Percentiles rank a stretch among this genome's conserved stretches.
phyloP scores from a whole-genome alignment of 495 filamentous ascomycete species.

The Xeromyces bisporus region DNA sequence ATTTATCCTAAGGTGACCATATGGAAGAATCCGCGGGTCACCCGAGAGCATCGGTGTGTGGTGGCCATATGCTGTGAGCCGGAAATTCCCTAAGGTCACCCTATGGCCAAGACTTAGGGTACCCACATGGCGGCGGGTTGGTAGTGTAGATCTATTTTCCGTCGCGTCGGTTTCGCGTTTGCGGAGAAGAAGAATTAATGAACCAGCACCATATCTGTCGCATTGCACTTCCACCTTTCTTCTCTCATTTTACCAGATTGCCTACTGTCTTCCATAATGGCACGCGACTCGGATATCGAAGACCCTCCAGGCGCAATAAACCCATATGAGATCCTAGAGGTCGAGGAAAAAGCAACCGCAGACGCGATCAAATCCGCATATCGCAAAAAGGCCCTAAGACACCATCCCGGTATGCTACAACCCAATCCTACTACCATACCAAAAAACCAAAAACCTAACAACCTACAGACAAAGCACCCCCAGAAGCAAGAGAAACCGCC shows the following conservation, averaged over 20 bases:
- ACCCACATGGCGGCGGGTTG: no score
- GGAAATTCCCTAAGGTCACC: no score
- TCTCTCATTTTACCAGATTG: not conserved
- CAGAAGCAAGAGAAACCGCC: conserved; percentile 46
- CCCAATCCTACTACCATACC: no score
- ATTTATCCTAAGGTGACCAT: no score
- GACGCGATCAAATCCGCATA: conserved; percentile 89
- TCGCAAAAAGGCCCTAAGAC: conserved; percentile 69
- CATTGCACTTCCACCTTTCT: not conserved
- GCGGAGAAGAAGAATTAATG: not conserved
- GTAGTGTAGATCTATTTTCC: no score
- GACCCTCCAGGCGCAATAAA: conserved; percentile 43
- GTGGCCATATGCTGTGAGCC: no score
- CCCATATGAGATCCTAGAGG: conserved; percentile 76
- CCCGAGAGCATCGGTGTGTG: no score
- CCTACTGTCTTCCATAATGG: not conserved
- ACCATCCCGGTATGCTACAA: conserved; percentile 76
- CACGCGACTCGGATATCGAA: conserved; percentile 12
- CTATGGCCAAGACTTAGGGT: no score
- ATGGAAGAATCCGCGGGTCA: no score
- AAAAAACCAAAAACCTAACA: conserved; percentile 2
- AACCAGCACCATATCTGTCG: not conserved
- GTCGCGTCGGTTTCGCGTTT: conserved; percentile 13
- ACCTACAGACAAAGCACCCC: conserved; percentile 51
- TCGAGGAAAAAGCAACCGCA: conserved; percentile 51